These are phyloP conservation scores for Pleurotus djamor DNA, from an alignment of 768 basidiomycete genomes.

Conservation along the genomic window DNA sequence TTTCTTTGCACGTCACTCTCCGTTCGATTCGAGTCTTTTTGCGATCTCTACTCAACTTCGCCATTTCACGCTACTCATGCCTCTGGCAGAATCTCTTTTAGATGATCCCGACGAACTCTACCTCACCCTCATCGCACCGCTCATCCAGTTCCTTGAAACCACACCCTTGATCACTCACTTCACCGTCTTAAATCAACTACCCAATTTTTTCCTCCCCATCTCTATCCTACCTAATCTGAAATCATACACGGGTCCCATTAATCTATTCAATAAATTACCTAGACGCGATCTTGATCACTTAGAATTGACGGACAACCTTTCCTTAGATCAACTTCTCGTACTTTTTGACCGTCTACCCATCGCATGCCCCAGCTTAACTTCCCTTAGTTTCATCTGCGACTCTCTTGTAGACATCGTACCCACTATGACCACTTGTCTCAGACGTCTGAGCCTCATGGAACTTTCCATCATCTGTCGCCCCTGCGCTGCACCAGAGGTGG, in stretches of 20 bases:
- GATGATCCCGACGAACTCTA: conserved; percentile 3
- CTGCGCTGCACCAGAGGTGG: neutral
- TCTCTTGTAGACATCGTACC: neutral
- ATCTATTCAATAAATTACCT: conserved; percentile 6
- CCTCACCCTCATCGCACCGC: neutral
- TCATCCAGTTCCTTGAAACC: conserved; percentile 2
- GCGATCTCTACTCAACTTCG: neutral
- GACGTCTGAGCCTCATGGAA: neutral
- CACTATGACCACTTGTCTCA: neutral
- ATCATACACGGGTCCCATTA: conserved; percentile 1
- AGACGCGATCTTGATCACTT: neutral
- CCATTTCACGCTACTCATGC: neutral
- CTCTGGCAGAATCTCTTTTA: neutral
- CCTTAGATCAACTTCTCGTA: neutral
- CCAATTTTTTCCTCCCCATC: conserved; percentile 2
- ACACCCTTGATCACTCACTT: neutral
- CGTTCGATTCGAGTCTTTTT: neutral
- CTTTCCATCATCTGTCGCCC: neutral
- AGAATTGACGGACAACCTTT: neutral
- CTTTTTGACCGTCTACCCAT: neutral
- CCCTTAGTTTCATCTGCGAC: conserved; percentile 3
- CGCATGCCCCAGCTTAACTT: conserved; percentile 1
- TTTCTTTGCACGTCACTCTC: conserved; percentile 1
- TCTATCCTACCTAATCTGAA: neutral
- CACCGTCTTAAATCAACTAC: neutral